Evolutionary conservation across 345 rosid genomes (phyloP).

Genomic region (Moringa oleifera): DNA sequence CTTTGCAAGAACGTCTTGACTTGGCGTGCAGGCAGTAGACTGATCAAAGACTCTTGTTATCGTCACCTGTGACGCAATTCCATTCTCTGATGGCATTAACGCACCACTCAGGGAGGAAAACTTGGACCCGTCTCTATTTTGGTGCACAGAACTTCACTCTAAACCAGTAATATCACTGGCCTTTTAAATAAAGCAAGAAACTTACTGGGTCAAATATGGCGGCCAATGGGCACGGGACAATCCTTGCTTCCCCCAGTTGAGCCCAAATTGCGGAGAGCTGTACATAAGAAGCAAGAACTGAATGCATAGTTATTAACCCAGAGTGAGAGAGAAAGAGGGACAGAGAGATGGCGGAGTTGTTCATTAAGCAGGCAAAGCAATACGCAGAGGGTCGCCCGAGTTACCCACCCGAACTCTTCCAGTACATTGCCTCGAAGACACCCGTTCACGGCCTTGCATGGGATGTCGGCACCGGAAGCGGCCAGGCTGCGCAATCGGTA

Average conservation of each 20-base stretch:
- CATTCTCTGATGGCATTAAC: too few species aligned
- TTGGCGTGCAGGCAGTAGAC: too few species aligned
- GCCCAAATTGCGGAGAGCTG: background rate
- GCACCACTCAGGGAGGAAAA: too few species aligned
- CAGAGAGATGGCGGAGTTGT: slow-evolving; percentile 67
- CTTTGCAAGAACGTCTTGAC: too few species aligned
- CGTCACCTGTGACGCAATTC: too few species aligned
- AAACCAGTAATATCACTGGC: too few species aligned
- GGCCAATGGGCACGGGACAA: background rate
- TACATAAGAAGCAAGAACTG: too few species aligned
- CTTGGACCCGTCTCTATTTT: too few species aligned
- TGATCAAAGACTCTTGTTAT: too few species aligned
- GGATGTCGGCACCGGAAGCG: slow-evolving; percentile 91
- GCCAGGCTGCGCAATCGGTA: slow-evolving; percentile 76
- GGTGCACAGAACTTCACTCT: too few species aligned
- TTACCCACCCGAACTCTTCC: slow-evolving; percentile 62
- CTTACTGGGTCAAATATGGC: slow-evolving; percentile 2
- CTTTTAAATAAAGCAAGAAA: too few species aligned
- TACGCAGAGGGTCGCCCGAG: slow-evolving; percentile 57
- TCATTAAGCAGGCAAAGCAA: slow-evolving; percentile 70
- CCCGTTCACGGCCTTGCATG: slow-evolving; percentile 64
- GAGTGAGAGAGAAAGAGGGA: background rate
- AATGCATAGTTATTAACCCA: background rate
- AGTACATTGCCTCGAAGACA: slow-evolving; percentile 67
- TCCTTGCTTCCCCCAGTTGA: background rate